Percentiles rank a stretch among this genome's conserved stretches.
Conservation (phyloP, 192 early-diverging fungal species). For the Thoreauomyces humboldtii region DNA sequence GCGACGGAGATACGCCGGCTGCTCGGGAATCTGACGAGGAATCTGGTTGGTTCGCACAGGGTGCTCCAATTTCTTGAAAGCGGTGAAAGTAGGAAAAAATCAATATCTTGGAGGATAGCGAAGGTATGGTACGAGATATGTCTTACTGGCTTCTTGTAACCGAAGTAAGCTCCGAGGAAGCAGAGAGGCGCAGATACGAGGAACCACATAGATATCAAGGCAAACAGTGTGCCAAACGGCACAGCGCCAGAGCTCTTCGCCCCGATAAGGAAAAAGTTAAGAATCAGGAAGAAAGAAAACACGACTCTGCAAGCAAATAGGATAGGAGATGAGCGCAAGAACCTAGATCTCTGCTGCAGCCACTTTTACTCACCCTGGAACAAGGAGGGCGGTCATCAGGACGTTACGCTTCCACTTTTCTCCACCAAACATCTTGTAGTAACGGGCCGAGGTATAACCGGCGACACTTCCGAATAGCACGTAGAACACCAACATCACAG, state of each 20-base stretch:
- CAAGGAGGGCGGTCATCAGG: conserved; percentile 73
- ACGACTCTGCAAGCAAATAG: conserved; percentile 33
- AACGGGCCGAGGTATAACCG: conserved; percentile 85
- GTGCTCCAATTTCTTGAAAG: conserved; percentile 54
- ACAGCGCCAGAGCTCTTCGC: conserved; percentile 85
- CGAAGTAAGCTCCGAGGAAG: conserved; percentile 83
- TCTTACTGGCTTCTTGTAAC: conserved; percentile 63
- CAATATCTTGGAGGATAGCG: too few relatives aligned
- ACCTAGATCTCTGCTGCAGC: neutral
- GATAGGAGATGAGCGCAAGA: neutral
- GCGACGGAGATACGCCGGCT: conserved; percentile 66
- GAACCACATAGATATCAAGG: conserved; percentile 78
- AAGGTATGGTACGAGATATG: too few relatives aligned
- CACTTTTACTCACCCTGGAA: conserved; percentile 77
- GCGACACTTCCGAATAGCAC: conserved; percentile 83
- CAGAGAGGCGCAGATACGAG: conserved; percentile 75
- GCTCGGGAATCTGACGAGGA: conserved; percentile 83
- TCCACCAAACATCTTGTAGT: conserved; percentile 94
- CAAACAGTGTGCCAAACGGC: conserved; percentile 83
- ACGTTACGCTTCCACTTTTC: conserved; percentile 85
- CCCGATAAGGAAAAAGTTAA: conserved; percentile 87
- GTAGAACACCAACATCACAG: conserved; percentile 91
- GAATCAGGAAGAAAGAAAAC: conserved; percentile 61
- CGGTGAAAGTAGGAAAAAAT: too few relatives aligned
- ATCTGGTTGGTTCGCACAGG: conserved; percentile 90